Evolutionary conservation across 208 protist genomes (phyloP).

Genomic region (Phytomonas serpens): DNA sequence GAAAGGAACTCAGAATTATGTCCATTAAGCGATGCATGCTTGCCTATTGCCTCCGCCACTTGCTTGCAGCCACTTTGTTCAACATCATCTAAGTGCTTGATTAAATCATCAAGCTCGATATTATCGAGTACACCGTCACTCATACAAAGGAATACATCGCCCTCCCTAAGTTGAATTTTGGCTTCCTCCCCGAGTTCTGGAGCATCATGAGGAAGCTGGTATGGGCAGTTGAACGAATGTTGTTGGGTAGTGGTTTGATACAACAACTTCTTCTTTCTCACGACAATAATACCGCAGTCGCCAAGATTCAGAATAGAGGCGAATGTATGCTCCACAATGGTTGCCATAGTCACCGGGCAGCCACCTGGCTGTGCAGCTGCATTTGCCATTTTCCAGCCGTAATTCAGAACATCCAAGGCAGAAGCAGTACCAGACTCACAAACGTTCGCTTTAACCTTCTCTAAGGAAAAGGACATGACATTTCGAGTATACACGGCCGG

Average conservation of each 20-base stretch:
- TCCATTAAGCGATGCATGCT: slow-evolving; percentile 45
- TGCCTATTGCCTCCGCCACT: slow-evolving; percentile 52
- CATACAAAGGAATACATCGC: slow-evolving; percentile 67
- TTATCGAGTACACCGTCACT: slow-evolving; percentile 85
- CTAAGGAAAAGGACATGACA: slow-evolving; percentile 58
- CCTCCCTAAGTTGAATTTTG: slow-evolving; percentile 45
- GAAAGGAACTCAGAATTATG: slow-evolving; percentile 46
- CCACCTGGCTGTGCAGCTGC: slow-evolving; percentile 37
- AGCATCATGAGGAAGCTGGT: slow-evolving; percentile 68
- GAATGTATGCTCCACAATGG: slow-evolving; percentile 36
- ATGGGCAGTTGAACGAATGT: slow-evolving; percentile 85
- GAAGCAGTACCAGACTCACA: slow-evolving; percentile 16
- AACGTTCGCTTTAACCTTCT: slow-evolving; percentile 25
- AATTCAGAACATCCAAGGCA: slow-evolving; percentile 51
- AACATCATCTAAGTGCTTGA: slow-evolving; percentile 39
- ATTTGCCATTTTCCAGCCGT: slow-evolving; percentile 38
- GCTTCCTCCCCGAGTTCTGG: slow-evolving; percentile 52
- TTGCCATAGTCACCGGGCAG: slow-evolving; percentile 64
- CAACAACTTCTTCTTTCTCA: slow-evolving; percentile 53
- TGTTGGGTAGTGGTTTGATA: slow-evolving; percentile 65
- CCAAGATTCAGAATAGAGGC: slow-evolving; percentile 82
- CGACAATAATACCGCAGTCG: slow-evolving; percentile 68
- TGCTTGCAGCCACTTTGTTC: slow-evolving; percentile 30
- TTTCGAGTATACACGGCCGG: slow-evolving; percentile 72
- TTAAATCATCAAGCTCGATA: slow-evolving; percentile 50